These are phyloP conservation scores for Ophiostoma montium DNA, from an alignment of 2,329 filamentous ascomycete species.

Conservation along the genomic window DNA sequence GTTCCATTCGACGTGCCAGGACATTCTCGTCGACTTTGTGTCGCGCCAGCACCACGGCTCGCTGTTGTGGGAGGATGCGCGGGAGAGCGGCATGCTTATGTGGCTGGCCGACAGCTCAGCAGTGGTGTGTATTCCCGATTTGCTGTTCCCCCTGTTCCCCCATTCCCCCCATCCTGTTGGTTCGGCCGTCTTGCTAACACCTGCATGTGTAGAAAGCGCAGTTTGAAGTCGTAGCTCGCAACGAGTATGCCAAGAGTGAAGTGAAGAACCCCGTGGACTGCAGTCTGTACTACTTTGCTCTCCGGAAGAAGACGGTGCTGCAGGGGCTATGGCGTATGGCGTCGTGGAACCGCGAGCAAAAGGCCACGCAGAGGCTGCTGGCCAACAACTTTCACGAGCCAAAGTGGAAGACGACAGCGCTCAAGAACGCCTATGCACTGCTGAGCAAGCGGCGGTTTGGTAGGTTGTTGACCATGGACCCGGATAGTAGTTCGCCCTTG, in stretches of 20 bases:
- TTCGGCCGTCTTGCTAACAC: too few relatives aligned
- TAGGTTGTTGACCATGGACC: too few relatives aligned
- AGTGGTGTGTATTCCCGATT: constrained; percentile 41
- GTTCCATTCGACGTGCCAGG: constrained; percentile 72
- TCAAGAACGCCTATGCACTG: constrained; percentile 93
- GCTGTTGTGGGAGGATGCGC: constrained; percentile 72
- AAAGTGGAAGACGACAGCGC: constrained; percentile 74
- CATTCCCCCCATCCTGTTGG: constrained; percentile 5
- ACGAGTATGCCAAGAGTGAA: constrained; percentile 81
- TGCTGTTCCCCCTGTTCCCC: too few relatives aligned
- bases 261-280: constrained; percentile 84
- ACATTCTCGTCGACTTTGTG: constrained; percentile 76
- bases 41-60: constrained; percentile 64
- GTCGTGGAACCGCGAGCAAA: constrained; percentile 74
- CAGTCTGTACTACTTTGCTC: constrained; percentile 77
- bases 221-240: constrained; percentile 81
- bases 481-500: too few relatives aligned
- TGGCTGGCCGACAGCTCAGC: constrained; percentile 72
- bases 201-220: constrained; percentile 49
- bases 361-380: constrained; percentile 62
- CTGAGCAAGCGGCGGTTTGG: constrained; percentile 81
- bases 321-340: constrained; percentile 93
- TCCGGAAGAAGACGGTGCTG: constrained; percentile 80
- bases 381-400: constrained; percentile 82
- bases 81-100: constrained; percentile 84